Base-by-base conservation (phyloP, 164 flowering plant genomes). In the Stephania japonica region DNA sequence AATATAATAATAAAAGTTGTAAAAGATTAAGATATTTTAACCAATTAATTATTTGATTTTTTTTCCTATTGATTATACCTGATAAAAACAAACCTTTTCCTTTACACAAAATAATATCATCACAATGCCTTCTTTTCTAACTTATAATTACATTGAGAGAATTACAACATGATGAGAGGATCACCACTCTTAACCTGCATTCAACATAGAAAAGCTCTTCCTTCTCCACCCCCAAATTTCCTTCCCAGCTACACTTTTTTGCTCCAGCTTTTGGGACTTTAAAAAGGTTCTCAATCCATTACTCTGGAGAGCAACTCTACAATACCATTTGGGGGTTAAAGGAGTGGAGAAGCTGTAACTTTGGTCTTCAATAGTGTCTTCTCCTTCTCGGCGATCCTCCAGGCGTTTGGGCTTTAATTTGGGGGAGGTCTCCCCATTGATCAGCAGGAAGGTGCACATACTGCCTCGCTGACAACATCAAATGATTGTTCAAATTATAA, bases 381-480 rank as follows among this genome's bases (percentile, higher is more conserved):
- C 53, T 56, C 68, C 77, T 74, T 12, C 77, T 74, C 7, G 79
- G 79, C 64, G 82, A 80, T 38, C 79, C 79, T 63, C 21, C 69
- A 9, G 72, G 68, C 5, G 76, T 75, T 43, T 42, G 76, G 25
- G 44, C 25, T 61, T 42, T 73, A 27, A 64, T 11, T 41, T 66
- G 72, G 65, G 74, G 64, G 62, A 49, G 43, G 23, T 78, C 77
- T 11, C 2, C 12, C 81, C 75, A 74, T 59, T 32, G 62, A 63
- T 76, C 78, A 50, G 50, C 65, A 38, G 75, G 67, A 62, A 67
- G 25, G 53, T 63, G 71, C 53, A 16, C 56, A 43, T 67, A 67
- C 14, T 56, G 76, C 21, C 67, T 70, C 14, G 41, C 21, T 25
- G 75, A 65, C 71, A 73, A 65, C 62, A 47, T 18, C 26, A 70